Percentiles rank a stretch among this genome's conserved stretches.
Evolutionary conservation across 2,329 filamentous ascomycete species (phyloP).

Genomic region (Elsinoe perseae): DNA sequence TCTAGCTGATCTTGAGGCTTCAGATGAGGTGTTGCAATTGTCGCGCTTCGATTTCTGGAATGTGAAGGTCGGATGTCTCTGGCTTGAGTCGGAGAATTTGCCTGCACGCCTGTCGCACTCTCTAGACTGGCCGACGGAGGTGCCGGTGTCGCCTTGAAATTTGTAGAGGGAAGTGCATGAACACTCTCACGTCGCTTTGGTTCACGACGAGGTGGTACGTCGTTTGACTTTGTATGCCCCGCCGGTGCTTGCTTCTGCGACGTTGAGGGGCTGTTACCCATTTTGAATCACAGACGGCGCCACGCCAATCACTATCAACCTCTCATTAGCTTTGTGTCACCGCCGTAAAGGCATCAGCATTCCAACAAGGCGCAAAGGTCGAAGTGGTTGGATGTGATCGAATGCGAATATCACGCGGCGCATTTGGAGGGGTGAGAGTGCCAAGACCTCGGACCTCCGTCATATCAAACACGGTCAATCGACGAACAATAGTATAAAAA

Average conservation of each 20-base stretch:
- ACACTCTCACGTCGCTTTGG: constrained; percentile 35
- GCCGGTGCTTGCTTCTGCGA: constrained; percentile 18
- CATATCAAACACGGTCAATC: not conserved
- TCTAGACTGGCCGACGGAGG: constrained; percentile 34
- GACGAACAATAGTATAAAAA: not conserved
- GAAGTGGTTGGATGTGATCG: not conserved
- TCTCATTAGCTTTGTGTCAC: constrained; percentile 1
- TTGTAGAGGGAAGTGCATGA: constrained; percentile 29
- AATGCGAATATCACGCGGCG: not conserved
- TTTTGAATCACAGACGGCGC: constrained; percentile 23
- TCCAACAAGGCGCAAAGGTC: not conserved
- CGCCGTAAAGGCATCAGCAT: not conserved
- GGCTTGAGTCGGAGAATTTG: constrained; percentile 16
- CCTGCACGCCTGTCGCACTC: constrained; percentile 22
- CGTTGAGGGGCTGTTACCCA: constrained; percentile 43
- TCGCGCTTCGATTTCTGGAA: constrained; percentile 26
- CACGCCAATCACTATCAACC: constrained; percentile 6
- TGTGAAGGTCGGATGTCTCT: constrained; percentile 17
- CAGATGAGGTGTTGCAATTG: constrained; percentile 20
- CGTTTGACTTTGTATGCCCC: constrained; percentile 19
- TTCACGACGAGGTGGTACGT: constrained; percentile 21
- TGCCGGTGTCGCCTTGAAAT: constrained; percentile 31
- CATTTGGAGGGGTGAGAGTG: constrained; percentile 5
- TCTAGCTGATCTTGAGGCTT: constrained; percentile 28
- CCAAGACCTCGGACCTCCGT: not conserved